Base-by-base conservation (phyloP, 306 rosid species). In the Trichosanthes cucumerina region DNA sequence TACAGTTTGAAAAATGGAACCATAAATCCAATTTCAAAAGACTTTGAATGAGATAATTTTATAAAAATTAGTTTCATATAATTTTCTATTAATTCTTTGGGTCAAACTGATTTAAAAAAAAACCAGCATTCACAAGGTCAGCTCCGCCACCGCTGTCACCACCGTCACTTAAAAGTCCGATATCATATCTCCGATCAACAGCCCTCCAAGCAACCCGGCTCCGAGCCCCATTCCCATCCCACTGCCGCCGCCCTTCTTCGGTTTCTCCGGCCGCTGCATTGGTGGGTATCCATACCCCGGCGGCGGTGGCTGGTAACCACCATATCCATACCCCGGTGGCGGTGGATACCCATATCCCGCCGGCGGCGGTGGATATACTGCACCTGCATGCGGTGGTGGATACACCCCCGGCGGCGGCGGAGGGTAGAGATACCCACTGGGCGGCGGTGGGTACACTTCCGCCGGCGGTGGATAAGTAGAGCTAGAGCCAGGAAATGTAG, bases 201-300 rank as follows among this genome's bases (percentile, higher is more conserved):
- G 24, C 24, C 90, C 88, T 21, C 88, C 90, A 43, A 85, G 64
- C 75, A 83, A 56, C 12, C 86, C 88, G 50, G 88, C 90, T 7
- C 87, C 85, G 4, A 85, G 2, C 3, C 90, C 90, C 18, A 83
- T 0, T 53, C 38, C 89, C 84, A 81, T 77, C 31, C 77, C 81
- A 0, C 69, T 12, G 10, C 80, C 77, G 2, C 82, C 76, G 47
- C 54, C 28, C 46, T 26, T 79, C 74, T 60, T 84, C 4, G 82
- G 77, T 80, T 79, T 80, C 77, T 82, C 54, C 31, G 65, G 82
- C 36, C 28, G 53, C 57, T 65, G 66, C 43, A 7, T 24, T 59
- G 76, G 64, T 9, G 47, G 74, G 19, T 78, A 43, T 3, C 76
- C 76, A 46, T 71, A 80, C 5, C 83, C 83, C 23, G 39, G 73